Evolutionary conservation across 495 filamentous ascomycete species (phyloP), one percentile per base, ranked within the genome.

Genomic region (Podospora australis): DNA sequence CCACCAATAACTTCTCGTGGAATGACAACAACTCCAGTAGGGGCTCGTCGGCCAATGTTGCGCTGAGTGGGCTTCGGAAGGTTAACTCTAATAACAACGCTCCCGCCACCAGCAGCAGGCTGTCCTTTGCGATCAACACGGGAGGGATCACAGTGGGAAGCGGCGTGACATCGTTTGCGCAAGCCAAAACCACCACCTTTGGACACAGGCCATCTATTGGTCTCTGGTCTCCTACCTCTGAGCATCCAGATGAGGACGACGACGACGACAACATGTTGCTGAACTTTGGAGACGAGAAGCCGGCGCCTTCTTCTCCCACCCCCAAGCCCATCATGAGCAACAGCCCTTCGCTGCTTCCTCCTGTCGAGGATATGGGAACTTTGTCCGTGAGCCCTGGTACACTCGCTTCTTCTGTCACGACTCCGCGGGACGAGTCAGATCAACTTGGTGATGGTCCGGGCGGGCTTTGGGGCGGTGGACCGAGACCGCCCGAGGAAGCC

Each of bases 181-280:
- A 50, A 19, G 64, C 56, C 16, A 54, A 48, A 5, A 35, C 50
- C 17, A 56, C 51, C 23, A 36, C 53, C 6, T 43, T 54, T n/a
- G 48, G 30, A 2, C 59, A 54, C 21, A 53, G 40, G 47, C 57
- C 55, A 11, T 69, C 57, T 14, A 60, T 48, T 17, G 68, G 63
- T 2, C 62, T 63, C 28, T 73, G 69, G 71, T 58, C 60, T 17
- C 68, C 67, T 11, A 56, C 47, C 11, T 46, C 35, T 13, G 24
- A 50, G 13, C 55, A 57, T 2, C 54, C 59, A 5, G 55, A 65
- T 5, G 47, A 58, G 5, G 68, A 68, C 9, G 66, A 72, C 2
- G 59, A 65, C 13, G 72, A 73, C 24, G 61, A 69, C 24, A 62
- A 70, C 38, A 69, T 78, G 56, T 49, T 75, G 6, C 51, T 73